Percentiles rank a stretch among this genome's conserved stretches.
These are phyloP conservation scores for Candida sp. DNA, from an alignment of 1,139 yeast species.

Conservation along the genomic window DNA sequence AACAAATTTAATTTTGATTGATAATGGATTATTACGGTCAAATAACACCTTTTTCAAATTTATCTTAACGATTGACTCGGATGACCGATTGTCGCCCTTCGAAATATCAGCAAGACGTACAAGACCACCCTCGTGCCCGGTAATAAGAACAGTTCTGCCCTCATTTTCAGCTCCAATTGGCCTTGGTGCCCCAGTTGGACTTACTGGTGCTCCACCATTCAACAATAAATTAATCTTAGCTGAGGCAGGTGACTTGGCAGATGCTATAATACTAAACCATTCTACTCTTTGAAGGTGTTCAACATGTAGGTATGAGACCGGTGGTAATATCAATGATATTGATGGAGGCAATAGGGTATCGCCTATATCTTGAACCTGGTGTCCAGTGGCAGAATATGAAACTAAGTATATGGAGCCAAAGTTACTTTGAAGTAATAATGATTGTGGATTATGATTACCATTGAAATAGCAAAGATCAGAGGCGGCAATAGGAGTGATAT, in stretches of 20 bases:
- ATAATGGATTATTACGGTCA: conserved; percentile 22
- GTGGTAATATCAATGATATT: conserved; percentile 74
- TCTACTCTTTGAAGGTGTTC: conserved; percentile 57
- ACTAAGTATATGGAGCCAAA: conserved; percentile 46
- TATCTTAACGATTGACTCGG: conserved; percentile 36
- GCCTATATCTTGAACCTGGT: conserved; percentile 53
- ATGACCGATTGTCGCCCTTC: conserved; percentile 67
- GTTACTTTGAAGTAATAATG: conserved; percentile 54
- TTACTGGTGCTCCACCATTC: conserved; percentile 76
- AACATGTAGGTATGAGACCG: conserved; percentile 55
- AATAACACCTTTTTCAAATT: conserved; percentile 34
- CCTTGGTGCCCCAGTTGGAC: conserved; percentile 26
- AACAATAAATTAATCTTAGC: conserved; percentile 42
- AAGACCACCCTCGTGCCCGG: conserved; percentile 83
- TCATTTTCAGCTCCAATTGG: conserved; percentile 55
- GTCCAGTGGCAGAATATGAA: conserved; percentile 31
- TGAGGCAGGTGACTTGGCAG: conserved; percentile 25
- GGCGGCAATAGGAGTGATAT: conserved; percentile 29
- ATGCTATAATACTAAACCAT: conserved; percentile 72
- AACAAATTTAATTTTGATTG: conserved; percentile 50
- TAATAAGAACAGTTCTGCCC: conserved; percentile 57
- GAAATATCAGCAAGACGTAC: conserved; percentile 82
- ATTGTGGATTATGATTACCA: conserved; percentile 67
- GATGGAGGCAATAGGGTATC: conserved; percentile 75
- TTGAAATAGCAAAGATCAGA: conserved; percentile 56